Conservation (phyloP, 2,329 filamentous ascomycete species). For the Aspergillus fumigatiaffinis region DNA sequence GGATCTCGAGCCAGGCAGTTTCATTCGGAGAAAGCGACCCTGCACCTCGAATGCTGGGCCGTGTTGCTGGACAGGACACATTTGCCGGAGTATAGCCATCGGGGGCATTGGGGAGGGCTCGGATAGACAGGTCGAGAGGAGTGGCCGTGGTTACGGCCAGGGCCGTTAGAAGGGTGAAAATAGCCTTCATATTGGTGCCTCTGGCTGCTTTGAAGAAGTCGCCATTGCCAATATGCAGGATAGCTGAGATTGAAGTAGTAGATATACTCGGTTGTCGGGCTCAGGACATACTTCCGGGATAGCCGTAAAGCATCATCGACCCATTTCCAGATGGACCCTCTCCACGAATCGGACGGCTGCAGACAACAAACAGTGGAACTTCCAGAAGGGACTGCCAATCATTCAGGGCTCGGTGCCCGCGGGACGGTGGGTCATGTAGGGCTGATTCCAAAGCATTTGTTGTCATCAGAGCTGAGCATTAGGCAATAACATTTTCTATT, state of each 20-base stretch:
- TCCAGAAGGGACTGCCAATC: neutral
- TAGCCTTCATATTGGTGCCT: neutral
- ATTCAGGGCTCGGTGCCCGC: neutral
- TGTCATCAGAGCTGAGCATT: neutral
- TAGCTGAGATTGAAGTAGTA: neutral
- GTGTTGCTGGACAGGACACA: conserved; percentile 64
- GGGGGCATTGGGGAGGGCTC: conserved; percentile 50
- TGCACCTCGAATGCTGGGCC: conserved; percentile 64
- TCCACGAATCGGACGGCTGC: neutral
- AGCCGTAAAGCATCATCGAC: neutral
- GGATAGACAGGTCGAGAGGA: conserved; percentile 5
- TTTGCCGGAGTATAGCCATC: conserved; percentile 61
- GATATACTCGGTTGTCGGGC: neutral
- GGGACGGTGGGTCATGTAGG: neutral
- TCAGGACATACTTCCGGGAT: neutral
- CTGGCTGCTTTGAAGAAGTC: no score
- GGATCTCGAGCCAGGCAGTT: conserved; percentile 64
- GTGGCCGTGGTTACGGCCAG: neutral
- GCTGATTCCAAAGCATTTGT: neutral
- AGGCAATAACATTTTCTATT: neutral
- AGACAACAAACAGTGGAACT: neutral
- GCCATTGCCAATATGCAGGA: no score
- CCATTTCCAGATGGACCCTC: neutral
- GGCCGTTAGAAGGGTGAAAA: neutral
- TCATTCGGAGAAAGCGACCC: conserved; percentile 62